Conservation (phyloP, 2,329 filamentous ascomycete genomes). For the Thelonectria discophora region DNA sequence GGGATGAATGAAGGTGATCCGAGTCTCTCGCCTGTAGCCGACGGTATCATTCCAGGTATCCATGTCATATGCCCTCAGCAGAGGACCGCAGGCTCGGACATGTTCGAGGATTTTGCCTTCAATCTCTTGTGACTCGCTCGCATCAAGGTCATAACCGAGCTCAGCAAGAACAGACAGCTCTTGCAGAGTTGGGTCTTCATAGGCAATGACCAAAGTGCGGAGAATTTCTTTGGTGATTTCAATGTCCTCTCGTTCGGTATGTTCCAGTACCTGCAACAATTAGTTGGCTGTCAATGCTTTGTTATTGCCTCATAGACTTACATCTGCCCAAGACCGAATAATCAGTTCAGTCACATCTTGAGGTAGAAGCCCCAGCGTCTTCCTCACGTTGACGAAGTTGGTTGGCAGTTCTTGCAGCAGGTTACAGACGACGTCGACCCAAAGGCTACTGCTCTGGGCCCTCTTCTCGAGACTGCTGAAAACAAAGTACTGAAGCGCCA, state of each 20-base stretch:
- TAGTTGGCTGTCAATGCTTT: not conserved
- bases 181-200: slow-evolving; percentile 23
- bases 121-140: slow-evolving; percentile 11
- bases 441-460: slow-evolving; percentile 19
- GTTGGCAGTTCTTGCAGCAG: slow-evolving; percentile 12
- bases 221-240: slow-evolving; percentile 27
- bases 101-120: slow-evolving; percentile 16
- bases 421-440: slow-evolving; percentile 19
- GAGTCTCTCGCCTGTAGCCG: slow-evolving; percentile 13
- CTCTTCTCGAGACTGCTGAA: slow-evolving; percentile 20
- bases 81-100: slow-evolving; percentile 20
- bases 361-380: slow-evolving; percentile 12
- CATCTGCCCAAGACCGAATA: slow-evolving; percentile 17
- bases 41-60: slow-evolving; percentile 14
- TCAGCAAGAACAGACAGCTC: slow-evolving; percentile 23
- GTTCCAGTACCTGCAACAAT: slow-evolving; percentile 7
- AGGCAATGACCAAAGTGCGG: slow-evolving; percentile 21
- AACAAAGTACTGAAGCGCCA: slow-evolving; percentile 18
- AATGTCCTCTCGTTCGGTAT: slow-evolving; percentile 16
- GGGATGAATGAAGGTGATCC: slow-evolving; percentile 23
- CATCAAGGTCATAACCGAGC: not conserved
- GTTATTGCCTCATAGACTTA: not conserved
- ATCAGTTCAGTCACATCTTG: slow-evolving; percentile 20
- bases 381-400: slow-evolving; percentile 16
- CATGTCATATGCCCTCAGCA: slow-evolving; percentile 18